Base-by-base conservation (phyloP, 1,284 basidiomycete genomes). In the Amylostereum chailletii region DNA sequence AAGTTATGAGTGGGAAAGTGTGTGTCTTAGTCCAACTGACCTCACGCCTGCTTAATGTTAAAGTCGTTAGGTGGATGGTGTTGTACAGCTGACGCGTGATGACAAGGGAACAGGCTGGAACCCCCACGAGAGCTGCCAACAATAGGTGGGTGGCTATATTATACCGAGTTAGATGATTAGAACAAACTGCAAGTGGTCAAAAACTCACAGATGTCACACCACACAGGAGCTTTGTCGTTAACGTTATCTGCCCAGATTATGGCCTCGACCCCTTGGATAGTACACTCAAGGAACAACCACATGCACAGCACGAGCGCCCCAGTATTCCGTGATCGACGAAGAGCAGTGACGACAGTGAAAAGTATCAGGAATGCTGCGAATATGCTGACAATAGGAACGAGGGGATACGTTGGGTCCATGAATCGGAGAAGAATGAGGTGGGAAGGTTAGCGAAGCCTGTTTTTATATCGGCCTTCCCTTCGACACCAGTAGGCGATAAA, bases 371-470 rank as follows among this genome's bases (percentile, higher is more conserved):
- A 30, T 6, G 30, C 19, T 7, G 42, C 42, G 5, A 43, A 30
- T 6, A 43, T 6, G 42, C 42, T 43, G 6, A 31, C 6, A 7
- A 43, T 43, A 11, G 42, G 42, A n/a, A 43, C 29, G 26, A 43
- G n/a, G 42, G 42, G 42, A n/a, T 43, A 43, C 6, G 42, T 43
- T 26, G 42, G 42, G n/a, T 43, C 42, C 42, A 43, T 43, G 27
- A 7, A 19, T 19, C 19, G 19, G 45, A 36, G 31, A 39, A 34
- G 40, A 45, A 45, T 47, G 55, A 47, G 44, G 55, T 55, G 9
- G 51, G 50, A 30, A 54, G 45, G 45, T 47, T 48, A 33, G 52
- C 52, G 44, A 57, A 50, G 47, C 19, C 19, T 19, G 19, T 19
- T 19, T 19, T 19, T 19, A 19, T 19, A 19, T 19, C 19, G 47